Evolutionary conservation across 2,329 filamentous ascomycete species (phyloP).

Genomic region (Cladosporium velox): DNA sequence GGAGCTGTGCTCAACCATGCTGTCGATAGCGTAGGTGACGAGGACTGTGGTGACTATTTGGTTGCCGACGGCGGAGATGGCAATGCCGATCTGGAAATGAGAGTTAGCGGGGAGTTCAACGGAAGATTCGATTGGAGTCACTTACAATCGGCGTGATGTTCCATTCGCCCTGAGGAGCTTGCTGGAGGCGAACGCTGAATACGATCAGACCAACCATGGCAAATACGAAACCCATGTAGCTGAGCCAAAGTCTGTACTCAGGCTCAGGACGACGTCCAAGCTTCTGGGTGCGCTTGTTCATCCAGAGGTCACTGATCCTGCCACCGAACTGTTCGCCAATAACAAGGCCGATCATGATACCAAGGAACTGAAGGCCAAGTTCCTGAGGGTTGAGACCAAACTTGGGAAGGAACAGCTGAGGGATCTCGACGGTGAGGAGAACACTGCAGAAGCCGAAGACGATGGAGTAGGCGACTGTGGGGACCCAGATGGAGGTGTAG

Average conservation of each 20-base stretch:
- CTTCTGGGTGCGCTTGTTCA: conserved; percentile 44
- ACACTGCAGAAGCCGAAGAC: conserved; percentile 58
- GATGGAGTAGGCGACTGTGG: conserved; percentile 57
- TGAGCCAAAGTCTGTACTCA: conserved; percentile 60
- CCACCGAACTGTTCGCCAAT: conserved; percentile 62
- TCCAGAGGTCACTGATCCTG: conserved; percentile 56
- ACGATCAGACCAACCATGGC: conserved; percentile 56
- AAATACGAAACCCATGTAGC: conserved; percentile 55
- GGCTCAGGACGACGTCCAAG: conserved; percentile 42
- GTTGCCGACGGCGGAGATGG: conserved; percentile 55
- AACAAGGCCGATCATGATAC: conserved; percentile 58
- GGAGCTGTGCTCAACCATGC: conserved; percentile 54
- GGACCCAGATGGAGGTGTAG: conserved; percentile 53
- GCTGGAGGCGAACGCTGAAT: conserved; percentile 55
- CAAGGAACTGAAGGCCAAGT: conserved; percentile 60
- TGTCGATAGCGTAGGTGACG: conserved; percentile 63
- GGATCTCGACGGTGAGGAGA: conserved; percentile 60
- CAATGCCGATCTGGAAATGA: conserved; percentile 41
- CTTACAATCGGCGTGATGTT: conserved; percentile 57
- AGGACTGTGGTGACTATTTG: conserved; percentile 63
- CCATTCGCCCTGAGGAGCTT: conserved; percentile 49
- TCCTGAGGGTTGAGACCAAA: conserved; percentile 61
- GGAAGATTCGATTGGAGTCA: conserved; percentile 31
- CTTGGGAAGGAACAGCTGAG: conserved; percentile 57
- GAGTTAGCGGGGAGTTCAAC: not conserved